Percentiles rank a stretch among this genome's conserved stretches.
Evolutionary conservation across 768 basidiomycete genomes (phyloP).

Genomic region (Cystobasidium onofrii): DNA sequence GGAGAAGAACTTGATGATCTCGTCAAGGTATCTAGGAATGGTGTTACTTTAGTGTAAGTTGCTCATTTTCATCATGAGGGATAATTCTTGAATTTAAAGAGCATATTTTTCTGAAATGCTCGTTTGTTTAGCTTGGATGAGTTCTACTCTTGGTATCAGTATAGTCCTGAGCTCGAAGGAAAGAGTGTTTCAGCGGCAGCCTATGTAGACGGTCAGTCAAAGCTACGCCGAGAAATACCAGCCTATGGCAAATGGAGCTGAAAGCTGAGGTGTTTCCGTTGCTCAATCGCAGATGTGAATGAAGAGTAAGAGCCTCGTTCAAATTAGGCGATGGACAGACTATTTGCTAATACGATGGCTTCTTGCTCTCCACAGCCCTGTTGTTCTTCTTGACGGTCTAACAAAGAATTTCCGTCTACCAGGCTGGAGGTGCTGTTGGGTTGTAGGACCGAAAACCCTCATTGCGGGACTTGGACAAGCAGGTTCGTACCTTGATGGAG

Average conservation of each 20-base stretch:
- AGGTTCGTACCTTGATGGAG: slow-evolving; percentile 88
- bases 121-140: slow-evolving; percentile 45
- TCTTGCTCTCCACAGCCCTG: slow-evolving; percentile 49
- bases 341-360: too few relatives aligned
- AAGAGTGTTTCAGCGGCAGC: slow-evolving; percentile 42
- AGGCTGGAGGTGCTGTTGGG: slow-evolving; percentile 86
- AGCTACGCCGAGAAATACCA: too few relatives aligned
- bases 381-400: slow-evolving; percentile 80
- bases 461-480: slow-evolving; percentile 86
- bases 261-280: neutral
- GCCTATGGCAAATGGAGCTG: too few relatives aligned
- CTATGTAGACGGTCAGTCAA: slow-evolving; percentile 30
- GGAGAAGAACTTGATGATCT: slow-evolving; percentile 75
- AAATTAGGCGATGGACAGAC: neutral
- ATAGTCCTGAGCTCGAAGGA: slow-evolving; percentile 27
- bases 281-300: slow-evolving; percentile 1
- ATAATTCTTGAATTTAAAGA: too few relatives aligned
- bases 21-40: slow-evolving; percentile 61
- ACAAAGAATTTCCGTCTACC: slow-evolving; percentile 84
- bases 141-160: slow-evolving; percentile 56
- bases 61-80: too few relatives aligned
- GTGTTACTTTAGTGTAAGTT: slow-evolving; percentile 57
- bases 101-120: neutral
- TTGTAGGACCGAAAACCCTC: slow-evolving; percentile 79
- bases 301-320: slow-evolving; percentile 51